Base-by-base conservation (phyloP, 2,329 filamentous ascomycete species). In the Ramularia endophylla region DNA sequence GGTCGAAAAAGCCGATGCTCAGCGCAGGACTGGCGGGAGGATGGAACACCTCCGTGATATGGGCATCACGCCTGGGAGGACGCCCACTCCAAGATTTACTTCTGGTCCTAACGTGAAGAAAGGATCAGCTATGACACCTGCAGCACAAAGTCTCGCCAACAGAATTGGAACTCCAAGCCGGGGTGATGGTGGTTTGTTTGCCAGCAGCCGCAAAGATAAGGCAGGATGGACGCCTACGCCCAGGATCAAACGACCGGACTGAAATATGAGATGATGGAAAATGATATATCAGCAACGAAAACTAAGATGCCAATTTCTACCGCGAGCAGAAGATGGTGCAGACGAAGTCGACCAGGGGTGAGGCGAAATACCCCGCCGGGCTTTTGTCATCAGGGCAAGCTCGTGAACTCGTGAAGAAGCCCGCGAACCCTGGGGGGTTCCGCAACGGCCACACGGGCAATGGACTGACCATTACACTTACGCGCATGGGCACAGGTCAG, bases 1-100 rank as follows among this genome's bases (percentile, higher is more conserved):
- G 75, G 88, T 95, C 2, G 89, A 95, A 47, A 79, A 79, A 38
- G 85, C 86, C 16, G 78, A 85, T 9, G 79, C 80, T 55, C 83
- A 75, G 2, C 89, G 88, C 60, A 77, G 82, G 36, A 17, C 72
- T 78, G 48, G 78, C 73, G 3, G 80, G 75, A 43, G 51, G 68
- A 38, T 59, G 33, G 36, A 60, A 48, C 12, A 55, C 32, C 46
- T 63, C 36, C 46, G 50, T 39, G 52, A 47, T 25, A 52, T 63
- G n/a, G 61, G 64, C 29, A 68, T 68, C 25, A 59, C 56, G 44
- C 54, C 56, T 9, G 72, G 77, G 22, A 65, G 67, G 43, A 80
- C 77, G 2, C 80, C 81, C 0, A 75, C 81, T n/a, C 83, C 85
- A 7, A 78, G 74, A 52, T 86, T 85, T 47, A 78, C 81, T 2